Evolutionary conservation across 2,329 filamentous ascomycete species (phyloP).

Genomic region (Gaeumannomyces sp.): DNA sequence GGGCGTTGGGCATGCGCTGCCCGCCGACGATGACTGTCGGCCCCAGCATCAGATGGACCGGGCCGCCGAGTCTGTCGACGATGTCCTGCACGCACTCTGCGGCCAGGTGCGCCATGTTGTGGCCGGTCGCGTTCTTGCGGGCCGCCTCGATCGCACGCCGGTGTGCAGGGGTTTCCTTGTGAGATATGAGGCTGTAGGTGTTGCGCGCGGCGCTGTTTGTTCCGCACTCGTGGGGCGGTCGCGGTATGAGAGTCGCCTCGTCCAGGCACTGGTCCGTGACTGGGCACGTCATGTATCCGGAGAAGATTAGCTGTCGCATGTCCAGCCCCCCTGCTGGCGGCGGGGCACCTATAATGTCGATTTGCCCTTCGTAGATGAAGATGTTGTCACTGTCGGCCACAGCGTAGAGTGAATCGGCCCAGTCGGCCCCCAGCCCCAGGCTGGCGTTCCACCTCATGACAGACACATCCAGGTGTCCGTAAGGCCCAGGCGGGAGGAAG

Average conservation of each 20-base stretch:
- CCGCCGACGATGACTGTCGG: neutral
- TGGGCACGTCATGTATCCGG: neutral
- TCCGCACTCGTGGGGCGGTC: too few species aligned
- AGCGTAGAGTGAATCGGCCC: neutral
- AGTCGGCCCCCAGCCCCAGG: neutral
- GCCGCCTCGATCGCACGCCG: neutral
- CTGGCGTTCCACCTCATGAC: neutral
- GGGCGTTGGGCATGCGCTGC: too few species aligned
- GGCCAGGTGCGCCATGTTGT: neutral
- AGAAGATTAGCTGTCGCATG: neutral
- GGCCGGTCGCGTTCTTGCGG: too few species aligned
- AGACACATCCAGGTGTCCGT: neutral
- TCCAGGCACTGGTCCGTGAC: neutral
- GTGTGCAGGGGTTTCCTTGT: neutral
- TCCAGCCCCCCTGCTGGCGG: neutral
- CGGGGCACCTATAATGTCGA: neutral
- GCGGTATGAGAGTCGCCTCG: neutral
- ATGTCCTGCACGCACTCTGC: neutral
- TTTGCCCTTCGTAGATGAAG: neutral
- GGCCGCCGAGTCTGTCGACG: neutral
- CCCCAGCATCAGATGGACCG: neutral
- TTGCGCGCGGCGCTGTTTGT: neutral
- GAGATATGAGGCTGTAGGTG: neutral
- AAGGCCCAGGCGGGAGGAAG: too few species aligned
- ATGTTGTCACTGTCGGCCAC: neutral